Evolutionary conservation across 345 rosid species (phyloP).

Genomic region (Microcos paniculata): DNA sequence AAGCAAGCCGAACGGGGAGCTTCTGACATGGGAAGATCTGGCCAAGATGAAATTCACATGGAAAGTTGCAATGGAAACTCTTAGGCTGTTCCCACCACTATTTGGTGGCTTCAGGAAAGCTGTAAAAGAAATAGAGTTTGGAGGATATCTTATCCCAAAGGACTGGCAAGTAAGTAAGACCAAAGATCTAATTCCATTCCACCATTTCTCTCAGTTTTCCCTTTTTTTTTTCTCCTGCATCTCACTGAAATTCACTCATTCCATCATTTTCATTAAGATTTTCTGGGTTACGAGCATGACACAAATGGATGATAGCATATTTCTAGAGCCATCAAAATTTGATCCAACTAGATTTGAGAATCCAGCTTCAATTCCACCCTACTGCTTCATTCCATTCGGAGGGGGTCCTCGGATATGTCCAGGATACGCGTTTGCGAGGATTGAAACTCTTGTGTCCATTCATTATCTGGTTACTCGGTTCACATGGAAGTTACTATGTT

Average conservation of each 20-base stretch:
- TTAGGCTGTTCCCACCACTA: constrained; percentile 45
- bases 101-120: constrained; percentile 50
- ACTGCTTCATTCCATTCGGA: constrained; percentile 46
- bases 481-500: constrained; percentile 36
- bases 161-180: constrained; percentile 51
- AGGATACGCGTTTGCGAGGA: constrained; percentile 51
- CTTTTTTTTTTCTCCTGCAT: background rate
- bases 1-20: constrained; percentile 37
- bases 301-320: constrained; percentile 47
- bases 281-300: constrained; percentile 49
- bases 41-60: constrained; percentile 61
- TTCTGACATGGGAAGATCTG: constrained; percentile 53
- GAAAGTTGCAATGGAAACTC: constrained; percentile 58
- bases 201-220: background rate
- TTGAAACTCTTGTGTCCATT: constrained; percentile 42
- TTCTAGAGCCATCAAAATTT: constrained; percentile 44
- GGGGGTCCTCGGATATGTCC: constrained; percentile 58
- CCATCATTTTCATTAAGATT: constrained; percentile 18
- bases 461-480: constrained; percentile 52
- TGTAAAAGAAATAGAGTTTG: constrained; percentile 39
- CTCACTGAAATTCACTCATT: background rate
- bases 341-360: constrained; percentile 49
- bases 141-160: constrained; percentile 46
- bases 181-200: background rate
- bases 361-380: constrained; percentile 46